Evolutionary conservation across 805 yeast genomes (phyloP).

Genomic region (Saturnispora hagleri): DNA sequence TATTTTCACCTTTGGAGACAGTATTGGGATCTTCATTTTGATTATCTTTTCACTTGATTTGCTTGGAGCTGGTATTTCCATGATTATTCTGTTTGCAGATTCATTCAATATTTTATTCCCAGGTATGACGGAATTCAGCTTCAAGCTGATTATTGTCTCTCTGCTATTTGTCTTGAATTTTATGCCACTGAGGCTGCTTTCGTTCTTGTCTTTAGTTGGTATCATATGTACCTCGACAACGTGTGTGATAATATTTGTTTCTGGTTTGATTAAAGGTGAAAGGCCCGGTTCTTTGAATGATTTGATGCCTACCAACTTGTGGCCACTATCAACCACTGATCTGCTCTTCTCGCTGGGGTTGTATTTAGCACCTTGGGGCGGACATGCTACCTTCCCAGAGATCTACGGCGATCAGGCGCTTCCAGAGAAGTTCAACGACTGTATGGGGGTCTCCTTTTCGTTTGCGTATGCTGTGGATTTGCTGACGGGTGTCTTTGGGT

Average conservation of each 20-base stretch:
- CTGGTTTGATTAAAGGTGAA: conserved; percentile 52
- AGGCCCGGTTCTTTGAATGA: conserved; percentile 68
- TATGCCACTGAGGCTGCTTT: conserved; percentile 63
- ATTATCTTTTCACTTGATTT: conserved; percentile 46
- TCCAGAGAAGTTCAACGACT: conserved; percentile 44
- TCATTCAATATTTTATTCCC: conserved; percentile 45
- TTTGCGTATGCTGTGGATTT: conserved; percentile 54
- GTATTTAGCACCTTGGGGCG: conserved; percentile 76
- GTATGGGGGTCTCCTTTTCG: conserved; percentile 49
- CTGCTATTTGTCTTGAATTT: conserved; percentile 42
- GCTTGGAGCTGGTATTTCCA: conserved; percentile 50
- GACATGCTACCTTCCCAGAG: conserved; percentile 75
- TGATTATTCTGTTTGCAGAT: conserved; percentile 52
- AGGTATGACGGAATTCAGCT: conserved; percentile 28
- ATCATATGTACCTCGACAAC: conserved; percentile 62
- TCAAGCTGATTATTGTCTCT: conserved; percentile 35
- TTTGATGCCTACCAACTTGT: conserved; percentile 56
- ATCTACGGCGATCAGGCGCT: conserved; percentile 63
- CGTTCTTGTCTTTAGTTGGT: conserved; percentile 62
- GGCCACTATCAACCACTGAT: conserved; percentile 47
- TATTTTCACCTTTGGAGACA: conserved; percentile 36
- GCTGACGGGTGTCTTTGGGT: conserved; percentile 58
- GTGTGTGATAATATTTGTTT: conserved; percentile 44
- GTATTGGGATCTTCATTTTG: conserved; percentile 36
- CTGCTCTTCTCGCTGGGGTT: conserved; percentile 57